Base-by-base conservation (phyloP, 257 asterid species). In the Rehmannia glutinosa region DNA sequence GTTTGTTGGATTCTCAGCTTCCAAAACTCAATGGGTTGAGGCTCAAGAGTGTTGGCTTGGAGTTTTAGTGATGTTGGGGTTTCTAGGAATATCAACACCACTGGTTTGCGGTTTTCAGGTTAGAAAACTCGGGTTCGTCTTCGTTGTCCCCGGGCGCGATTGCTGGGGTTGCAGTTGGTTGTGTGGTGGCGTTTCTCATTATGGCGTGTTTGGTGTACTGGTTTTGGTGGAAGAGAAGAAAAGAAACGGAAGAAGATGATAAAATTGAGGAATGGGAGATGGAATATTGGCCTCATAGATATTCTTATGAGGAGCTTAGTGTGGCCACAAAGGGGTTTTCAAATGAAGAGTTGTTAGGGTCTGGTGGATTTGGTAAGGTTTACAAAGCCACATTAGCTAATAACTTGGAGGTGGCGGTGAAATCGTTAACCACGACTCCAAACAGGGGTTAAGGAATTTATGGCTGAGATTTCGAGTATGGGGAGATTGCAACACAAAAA, bases 401-500 rank as follows among this genome's bases (percentile, higher is more conserved):
- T 65, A 75, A 78, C 25, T 78, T 61, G 62, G 88, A 90, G 57
- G 80, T 87, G 24, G 97, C 90, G 0, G 97, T 90, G 72, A 90
- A 90, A 61, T 90, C 16, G 88, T 90, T 45, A 90, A 71, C 76
- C 95, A 87, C 62, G 94, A 90, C 25, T 90, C 97, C 0, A 90
- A 81, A 58, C 97, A 90, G 57, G 97, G 97, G 19, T 33, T 90
- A 1, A 85, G 80, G 97, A 90, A 51, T 90, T 90, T 82, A 90
- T 90, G 97, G 97, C 97, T 1, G 97, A 90, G 87, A 81, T 87
- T 51, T 85, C 94, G 17, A 87, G 87, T 47, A 87, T 90, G 51
- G 97, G 97, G 6, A 82, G 97, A 75, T 72, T 90, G 55, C 95
- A 87, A 62, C 97, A 90, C 71, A 90, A 90, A 90, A 90, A 90